phyloP scores from a whole-genome alignment of 345 rosid genomes.

The Erucastrum elatum region DNA sequence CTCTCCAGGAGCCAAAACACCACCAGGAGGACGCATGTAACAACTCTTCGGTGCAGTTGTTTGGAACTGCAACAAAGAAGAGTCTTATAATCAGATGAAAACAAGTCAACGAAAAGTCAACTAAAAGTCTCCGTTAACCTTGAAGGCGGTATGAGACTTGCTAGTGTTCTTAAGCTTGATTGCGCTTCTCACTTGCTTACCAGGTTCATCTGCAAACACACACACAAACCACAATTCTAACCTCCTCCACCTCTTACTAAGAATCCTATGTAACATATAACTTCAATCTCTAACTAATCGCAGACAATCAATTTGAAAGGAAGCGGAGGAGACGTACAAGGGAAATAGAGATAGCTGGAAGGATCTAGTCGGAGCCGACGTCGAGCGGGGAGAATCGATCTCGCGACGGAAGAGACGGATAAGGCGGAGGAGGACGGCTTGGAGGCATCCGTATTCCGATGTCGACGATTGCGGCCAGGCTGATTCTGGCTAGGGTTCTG shows the following conservation, averaged over 20 bases:
- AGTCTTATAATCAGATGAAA: not conserved
- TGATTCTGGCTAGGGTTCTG: conserved; percentile 32
- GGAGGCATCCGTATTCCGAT: conserved; percentile 40
- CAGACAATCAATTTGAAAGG: not conserved
- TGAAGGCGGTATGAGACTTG: conserved; percentile 90
- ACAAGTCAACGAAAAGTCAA: not conserved
- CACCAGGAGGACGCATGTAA: conserved; percentile 98
- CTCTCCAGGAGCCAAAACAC: conserved; percentile 90
- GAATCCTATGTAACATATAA: too few species aligned
- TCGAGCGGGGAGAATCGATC: conserved; percentile 83
- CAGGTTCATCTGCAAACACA: conserved; percentile 72
- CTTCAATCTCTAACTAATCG: not conserved
- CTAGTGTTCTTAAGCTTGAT: conserved; percentile 79
- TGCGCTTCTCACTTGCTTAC: conserved; percentile 90
- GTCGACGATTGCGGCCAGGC: conserved; percentile 40
- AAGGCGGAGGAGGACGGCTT: conserved; percentile 24
- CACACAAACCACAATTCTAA: not conserved
- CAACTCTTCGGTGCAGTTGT: conserved; percentile 98
- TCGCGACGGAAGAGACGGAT: conserved; percentile 74
- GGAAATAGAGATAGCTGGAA: conserved; percentile 70
- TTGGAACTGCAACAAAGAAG: conserved; percentile 63
- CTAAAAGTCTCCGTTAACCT: conserved; percentile 48
- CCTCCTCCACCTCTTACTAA: too few species aligned
- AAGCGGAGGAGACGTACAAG: conserved; percentile 51
- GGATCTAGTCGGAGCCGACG: conserved; percentile 96